These are phyloP conservation scores for Irpex sp. DNA, from an alignment of 1,284 basidiomycete genomes.

Conservation along the genomic window DNA sequence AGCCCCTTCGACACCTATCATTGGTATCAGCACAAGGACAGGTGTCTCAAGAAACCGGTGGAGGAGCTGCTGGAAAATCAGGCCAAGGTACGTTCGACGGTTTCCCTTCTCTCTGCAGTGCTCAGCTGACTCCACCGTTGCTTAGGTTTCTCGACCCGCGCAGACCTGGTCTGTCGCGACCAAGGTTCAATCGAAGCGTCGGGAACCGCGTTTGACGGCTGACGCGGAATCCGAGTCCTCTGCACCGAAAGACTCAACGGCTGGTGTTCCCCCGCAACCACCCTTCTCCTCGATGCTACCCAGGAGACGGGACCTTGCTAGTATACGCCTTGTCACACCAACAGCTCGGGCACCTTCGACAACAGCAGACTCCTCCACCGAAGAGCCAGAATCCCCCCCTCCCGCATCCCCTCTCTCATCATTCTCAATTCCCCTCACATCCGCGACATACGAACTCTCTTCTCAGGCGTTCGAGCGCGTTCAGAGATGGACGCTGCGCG, in stretches of 20 bases:
- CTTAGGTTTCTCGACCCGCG: neutral
- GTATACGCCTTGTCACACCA: neutral
- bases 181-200: neutral
- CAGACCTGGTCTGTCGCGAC: neutral
- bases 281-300: neutral
- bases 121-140: neutral
- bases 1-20: slow-evolving; percentile 64
- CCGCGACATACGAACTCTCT: slow-evolving; percentile 3
- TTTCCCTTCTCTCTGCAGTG: neutral
- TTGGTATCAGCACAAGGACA: slow-evolving; percentile 59
- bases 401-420: neutral
- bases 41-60: slow-evolving; percentile 41
- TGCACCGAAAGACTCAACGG: no score
- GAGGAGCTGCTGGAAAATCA: neutral
- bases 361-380: slow-evolving; percentile 1
- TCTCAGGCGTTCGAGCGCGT: slow-evolving; percentile 6
- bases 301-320: neutral
- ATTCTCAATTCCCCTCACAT: neutral
- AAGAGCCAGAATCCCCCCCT: neutral
- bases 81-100: neutral
- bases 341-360: neutral
- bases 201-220: neutral
- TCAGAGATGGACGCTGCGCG: neutral
- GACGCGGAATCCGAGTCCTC: no score
- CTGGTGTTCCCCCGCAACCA: no score